Percentiles rank a stretch among this genome's conserved stretches.
Evolutionary conservation across 2,329 filamentous ascomycete genomes (phyloP).

Genomic region (Paracamarosporium sp.): DNA sequence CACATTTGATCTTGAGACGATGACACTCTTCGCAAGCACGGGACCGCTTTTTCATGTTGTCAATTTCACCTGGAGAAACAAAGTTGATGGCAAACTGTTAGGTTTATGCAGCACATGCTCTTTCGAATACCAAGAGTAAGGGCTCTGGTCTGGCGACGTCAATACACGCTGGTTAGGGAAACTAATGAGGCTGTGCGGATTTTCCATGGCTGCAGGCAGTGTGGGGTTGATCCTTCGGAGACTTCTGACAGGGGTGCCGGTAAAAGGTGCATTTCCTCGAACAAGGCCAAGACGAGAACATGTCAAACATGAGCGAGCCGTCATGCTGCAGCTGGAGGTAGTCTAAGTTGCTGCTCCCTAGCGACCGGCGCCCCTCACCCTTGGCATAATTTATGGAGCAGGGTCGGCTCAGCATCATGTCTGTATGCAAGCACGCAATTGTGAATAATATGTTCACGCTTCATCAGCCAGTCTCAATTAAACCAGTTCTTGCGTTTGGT

Average conservation of each 20-base stretch:
- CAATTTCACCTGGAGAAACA: background rate
- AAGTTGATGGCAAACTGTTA: background rate
- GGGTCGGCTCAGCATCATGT: background rate
- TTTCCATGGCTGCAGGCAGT: background rate
- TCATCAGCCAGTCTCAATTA: background rate
- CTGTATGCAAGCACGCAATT: background rate
- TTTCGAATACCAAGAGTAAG: background rate
- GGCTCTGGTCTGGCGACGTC: background rate
- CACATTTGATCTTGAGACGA: constrained; percentile 38
- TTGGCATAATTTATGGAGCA: background rate
- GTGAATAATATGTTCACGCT: background rate
- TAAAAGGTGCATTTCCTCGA: no score
- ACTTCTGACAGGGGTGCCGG: background rate
- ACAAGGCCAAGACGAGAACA: no score
- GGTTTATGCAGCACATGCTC: background rate
- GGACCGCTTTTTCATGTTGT: constrained; percentile 26
- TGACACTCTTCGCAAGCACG: constrained; percentile 39
- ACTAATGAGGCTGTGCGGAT: background rate
- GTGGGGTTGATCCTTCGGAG: background rate
- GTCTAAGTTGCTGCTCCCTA: background rate
- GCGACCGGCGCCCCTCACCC: background rate
- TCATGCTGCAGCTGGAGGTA: background rate
- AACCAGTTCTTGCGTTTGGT: background rate
- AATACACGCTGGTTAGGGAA: constrained; percentile 3
- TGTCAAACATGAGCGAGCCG: background rate